Base-by-base conservation (phyloP, 73 alveolate species). In the Paramecium primaurelia region DNA sequence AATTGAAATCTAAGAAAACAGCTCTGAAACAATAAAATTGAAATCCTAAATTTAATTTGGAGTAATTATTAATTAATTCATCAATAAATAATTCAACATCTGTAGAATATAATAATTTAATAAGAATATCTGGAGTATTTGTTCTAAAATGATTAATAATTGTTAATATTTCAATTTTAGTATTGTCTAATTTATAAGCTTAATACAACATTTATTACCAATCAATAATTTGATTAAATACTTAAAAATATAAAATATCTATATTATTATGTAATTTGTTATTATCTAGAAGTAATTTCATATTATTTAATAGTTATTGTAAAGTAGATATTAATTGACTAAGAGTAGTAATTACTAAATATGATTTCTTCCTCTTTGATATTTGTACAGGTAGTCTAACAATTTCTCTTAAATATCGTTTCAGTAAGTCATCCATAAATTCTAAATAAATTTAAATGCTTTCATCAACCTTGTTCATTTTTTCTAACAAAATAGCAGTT, bases 371-470 rank as follows among this genome's bases (percentile, higher is more conserved):
- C 32, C 18, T 73, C 28, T 73, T 73, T 10, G 40, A 30, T 14
- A 73, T 73, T 37, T 73, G 37, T 25, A 49, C 91, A 20, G 91
- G 91, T 26, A 80, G 18, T 80, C 75, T 80, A 16, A 80, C 11
- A 14, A 32, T 6, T 44, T 80, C 91, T 80, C 75, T 80, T 44
- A 80, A 6, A 49, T 18, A 80, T 0, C 44, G 20, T 80, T 36
- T 80, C 26, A 80, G 20, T 44, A 80, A 22, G 3, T 80, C 91
- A 45, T 80, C 91, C 28, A 80, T 44, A 3, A 45, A 49, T 45
- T 80, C 75, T 42, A 80, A 45, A 49, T 80, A 80, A 38, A 38
- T 45, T 47, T 80, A 45, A 12, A 80, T 80, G 45, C 49, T 26
- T 80, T 45, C 37, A 22, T 80, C 71, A 0, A 80, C 14, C 8